phyloP scores from a whole-genome alignment of 305 asterid genomes.

The Solanum hybrid region DNA sequence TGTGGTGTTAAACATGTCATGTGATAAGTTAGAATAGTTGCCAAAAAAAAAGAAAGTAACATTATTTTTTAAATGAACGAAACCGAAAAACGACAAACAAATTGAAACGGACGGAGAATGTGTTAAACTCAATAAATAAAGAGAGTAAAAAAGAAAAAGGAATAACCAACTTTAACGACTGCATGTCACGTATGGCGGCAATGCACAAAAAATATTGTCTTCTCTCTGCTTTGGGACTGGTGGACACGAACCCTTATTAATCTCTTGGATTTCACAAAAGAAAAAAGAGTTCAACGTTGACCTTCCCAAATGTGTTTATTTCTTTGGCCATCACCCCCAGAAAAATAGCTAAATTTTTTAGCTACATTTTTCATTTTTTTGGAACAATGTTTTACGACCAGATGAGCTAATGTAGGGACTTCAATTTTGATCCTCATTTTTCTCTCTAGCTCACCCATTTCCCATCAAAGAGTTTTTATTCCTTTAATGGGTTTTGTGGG shows the following conservation, averaged over 20 bases:
- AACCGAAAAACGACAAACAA: not conserved
- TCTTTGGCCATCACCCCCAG: not conserved
- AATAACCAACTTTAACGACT: not conserved
- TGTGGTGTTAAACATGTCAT: not conserved
- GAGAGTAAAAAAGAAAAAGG: not conserved
- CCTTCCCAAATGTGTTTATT: not conserved
- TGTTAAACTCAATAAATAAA: not conserved
- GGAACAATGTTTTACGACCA: not conserved
- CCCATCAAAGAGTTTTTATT: not conserved
- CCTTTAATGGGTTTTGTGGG: constrained; percentile 16
- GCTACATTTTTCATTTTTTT: not conserved
- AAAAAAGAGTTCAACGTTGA: not conserved
- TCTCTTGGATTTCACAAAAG: not conserved
- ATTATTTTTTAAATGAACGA: not conserved
- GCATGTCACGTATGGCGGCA: not conserved
- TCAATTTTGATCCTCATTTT: not conserved
- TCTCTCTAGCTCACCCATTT: not conserved
- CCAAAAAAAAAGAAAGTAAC: not conserved
- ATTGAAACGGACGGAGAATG: not conserved
- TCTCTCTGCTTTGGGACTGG: not conserved
- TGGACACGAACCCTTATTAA: not conserved
- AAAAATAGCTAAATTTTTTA: not conserved
- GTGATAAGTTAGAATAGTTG: not conserved
- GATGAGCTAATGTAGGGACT: not conserved
- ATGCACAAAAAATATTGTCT: not conserved